A percentile compares a stretch with the other conserved stretches of the same genome.
Conservation (phyloP, 2,329 filamentous ascomycete species). For the Lanzia echinophila region DNA sequence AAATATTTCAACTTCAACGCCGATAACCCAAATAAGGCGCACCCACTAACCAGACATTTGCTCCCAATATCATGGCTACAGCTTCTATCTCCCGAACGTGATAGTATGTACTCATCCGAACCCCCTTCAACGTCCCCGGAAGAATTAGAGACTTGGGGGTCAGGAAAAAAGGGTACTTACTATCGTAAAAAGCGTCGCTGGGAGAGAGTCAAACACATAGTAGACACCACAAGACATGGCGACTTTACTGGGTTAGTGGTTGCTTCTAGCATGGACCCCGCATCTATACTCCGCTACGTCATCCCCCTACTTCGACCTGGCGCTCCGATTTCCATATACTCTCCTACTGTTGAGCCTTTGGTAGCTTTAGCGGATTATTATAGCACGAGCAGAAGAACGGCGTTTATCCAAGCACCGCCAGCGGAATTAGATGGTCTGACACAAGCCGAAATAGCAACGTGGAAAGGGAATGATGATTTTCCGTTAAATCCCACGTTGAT, state of each 20-base stretch:
- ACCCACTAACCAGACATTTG: slow-evolving; percentile 77
- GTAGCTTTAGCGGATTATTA: slow-evolving; percentile 76
- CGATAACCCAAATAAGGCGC: slow-evolving; percentile 44
- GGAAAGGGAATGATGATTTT: slow-evolving; percentile 65
- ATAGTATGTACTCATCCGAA: slow-evolving; percentile 64
- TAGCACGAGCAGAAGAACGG: slow-evolving; percentile 69
- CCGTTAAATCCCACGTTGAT: slow-evolving; percentile 81
- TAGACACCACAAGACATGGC: slow-evolving; percentile 67
- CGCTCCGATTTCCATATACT: slow-evolving; percentile 80
- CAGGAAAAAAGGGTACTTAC: slow-evolving; percentile 75
- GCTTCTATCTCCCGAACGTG: slow-evolving; percentile 68
- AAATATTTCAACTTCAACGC: slow-evolving; percentile 85
- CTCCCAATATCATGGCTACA: slow-evolving; percentile 89
- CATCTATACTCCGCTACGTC: slow-evolving; percentile 65
- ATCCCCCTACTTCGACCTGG: slow-evolving; percentile 79
- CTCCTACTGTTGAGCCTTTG: slow-evolving; percentile 71
- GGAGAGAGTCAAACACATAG: slow-evolving; percentile 63
- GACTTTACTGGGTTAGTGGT: slow-evolving; percentile 79
- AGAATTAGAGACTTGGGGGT: slow-evolving; percentile 65
- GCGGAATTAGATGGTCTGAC: slow-evolving; percentile 36
- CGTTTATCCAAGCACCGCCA: slow-evolving; percentile 57
- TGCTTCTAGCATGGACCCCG: slow-evolving; percentile 74
- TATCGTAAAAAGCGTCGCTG: slow-evolving; percentile 84
- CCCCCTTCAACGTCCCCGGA: slow-evolving; percentile 54
- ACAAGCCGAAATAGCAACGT: slow-evolving; percentile 45